Conservation (phyloP, 2,329 filamentous ascomycete genomes). For the Arachnomyces sp. region DNA sequence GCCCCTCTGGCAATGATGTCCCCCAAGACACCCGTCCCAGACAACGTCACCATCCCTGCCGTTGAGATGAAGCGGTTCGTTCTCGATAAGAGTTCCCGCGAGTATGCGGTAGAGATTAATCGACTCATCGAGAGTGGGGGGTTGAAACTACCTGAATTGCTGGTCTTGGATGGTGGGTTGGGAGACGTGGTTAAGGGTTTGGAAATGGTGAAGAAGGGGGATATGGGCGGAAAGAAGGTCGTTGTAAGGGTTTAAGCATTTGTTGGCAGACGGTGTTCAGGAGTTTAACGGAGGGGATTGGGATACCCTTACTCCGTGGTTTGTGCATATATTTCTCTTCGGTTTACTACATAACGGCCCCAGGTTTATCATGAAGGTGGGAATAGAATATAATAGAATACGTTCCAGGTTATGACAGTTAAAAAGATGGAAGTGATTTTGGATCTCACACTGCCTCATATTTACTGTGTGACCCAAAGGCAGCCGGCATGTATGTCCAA, state of each 20-base stretch:
- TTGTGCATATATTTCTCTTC: too few species aligned
- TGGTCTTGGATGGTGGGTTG: conserved; percentile 28
- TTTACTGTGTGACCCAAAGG: too few species aligned
- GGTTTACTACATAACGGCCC: too few species aligned
- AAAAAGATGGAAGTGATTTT: too few species aligned
- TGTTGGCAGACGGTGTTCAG: too few species aligned
- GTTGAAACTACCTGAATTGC: conserved; percentile 24
- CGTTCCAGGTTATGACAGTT: too few species aligned
- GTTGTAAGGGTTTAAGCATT: conserved; percentile 19
- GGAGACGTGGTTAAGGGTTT: conserved; percentile 24
- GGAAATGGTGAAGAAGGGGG: conserved; percentile 26
- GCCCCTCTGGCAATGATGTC: conserved; percentile 31
- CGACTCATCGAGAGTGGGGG: conserved; percentile 20
- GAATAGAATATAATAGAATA: too few species aligned
- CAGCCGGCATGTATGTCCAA: too few species aligned
- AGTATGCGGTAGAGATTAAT: conserved; percentile 26
- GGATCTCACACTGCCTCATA: too few species aligned
- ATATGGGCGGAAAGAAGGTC: conserved; percentile 27
- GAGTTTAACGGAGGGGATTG: too few species aligned
- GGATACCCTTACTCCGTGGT: too few species aligned
- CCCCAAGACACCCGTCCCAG: conserved; percentile 16
- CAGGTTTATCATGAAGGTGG: too few species aligned
- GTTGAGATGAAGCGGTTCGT: conserved; percentile 37
- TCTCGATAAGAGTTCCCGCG: conserved; percentile 20
- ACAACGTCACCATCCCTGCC: conserved; percentile 25